phyloP scores from a whole-genome alignment of 2,329 filamentous ascomycete genomes.

The Cercospora brassicicola region DNA sequence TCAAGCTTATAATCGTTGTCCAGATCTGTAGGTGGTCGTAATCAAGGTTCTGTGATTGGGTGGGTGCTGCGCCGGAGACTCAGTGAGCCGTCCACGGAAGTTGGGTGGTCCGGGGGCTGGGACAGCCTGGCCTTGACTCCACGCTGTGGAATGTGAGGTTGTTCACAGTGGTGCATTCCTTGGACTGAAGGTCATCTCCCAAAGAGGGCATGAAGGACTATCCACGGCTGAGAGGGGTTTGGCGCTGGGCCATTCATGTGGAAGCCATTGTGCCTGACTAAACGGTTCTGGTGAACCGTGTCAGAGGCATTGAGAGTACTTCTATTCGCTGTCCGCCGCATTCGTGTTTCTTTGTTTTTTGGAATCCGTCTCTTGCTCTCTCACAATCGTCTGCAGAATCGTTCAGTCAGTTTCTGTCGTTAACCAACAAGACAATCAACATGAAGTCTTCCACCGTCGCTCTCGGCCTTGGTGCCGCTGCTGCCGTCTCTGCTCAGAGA shows the following conservation, averaged over 20 bases:
- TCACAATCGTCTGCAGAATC: not conserved
- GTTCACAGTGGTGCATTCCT: not conserved
- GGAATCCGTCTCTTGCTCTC: not conserved
- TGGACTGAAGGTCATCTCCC: conserved; percentile 1
- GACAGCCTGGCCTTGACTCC: not conserved
- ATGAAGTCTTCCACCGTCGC: conserved; percentile 25
- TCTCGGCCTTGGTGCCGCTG: conserved; percentile 28
- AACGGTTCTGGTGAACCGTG: not conserved
- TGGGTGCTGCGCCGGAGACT: not conserved
- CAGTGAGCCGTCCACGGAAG: conserved; percentile 3
- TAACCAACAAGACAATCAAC: conserved; percentile 3
- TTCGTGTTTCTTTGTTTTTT: not conserved
- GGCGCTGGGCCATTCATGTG: not conserved
- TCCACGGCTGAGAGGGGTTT: conserved; percentile 5
- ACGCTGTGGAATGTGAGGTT: not conserved
- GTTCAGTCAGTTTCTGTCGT: not conserved
- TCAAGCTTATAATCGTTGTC: conserved; percentile 9
- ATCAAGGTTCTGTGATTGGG: conserved; percentile 4
- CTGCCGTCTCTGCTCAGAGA: conserved; percentile 43
- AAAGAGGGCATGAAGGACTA: not conserved
- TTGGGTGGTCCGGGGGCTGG: not conserved
- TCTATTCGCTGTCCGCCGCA: conserved; percentile 13
- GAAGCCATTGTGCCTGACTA: conserved; percentile 9
- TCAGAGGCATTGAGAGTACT: conserved; percentile 12
- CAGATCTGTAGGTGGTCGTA: not conserved